Conservation (phyloP, 331 rosid genomes). For the Malus hybrid region DNA sequence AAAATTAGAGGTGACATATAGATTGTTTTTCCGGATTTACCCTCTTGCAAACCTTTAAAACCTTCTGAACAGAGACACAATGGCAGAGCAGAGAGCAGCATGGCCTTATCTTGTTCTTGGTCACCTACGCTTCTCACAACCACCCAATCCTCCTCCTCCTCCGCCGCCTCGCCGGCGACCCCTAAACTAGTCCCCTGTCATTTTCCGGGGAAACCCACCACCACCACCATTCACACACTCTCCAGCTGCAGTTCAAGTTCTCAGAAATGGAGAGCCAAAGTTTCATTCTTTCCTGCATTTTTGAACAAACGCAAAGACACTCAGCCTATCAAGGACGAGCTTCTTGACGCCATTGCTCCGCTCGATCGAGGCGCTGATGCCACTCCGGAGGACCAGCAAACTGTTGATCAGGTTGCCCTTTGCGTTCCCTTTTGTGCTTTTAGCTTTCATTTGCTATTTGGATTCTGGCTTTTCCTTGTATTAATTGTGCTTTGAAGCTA, state of each 20-base stretch:
- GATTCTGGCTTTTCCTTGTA: neutral
- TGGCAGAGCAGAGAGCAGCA: neutral
- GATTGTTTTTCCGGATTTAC: neutral
- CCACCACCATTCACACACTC: constrained; percentile 8
- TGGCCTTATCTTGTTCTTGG: constrained; percentile 67
- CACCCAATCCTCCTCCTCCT: constrained; percentile 12
- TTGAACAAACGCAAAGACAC: constrained; percentile 54
- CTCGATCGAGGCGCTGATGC: constrained; percentile 95
- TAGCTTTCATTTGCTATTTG: neutral
- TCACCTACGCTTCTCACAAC: constrained; percentile 24
- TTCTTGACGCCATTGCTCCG: constrained; percentile 60
- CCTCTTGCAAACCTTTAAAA: neutral
- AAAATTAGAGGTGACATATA: too few species aligned
- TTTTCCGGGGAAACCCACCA: constrained; percentile 8
- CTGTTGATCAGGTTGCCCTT: constrained; percentile 54
- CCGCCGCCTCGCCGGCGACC: constrained; percentile 5
- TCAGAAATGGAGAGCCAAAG: constrained; percentile 55
- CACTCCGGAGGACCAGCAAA: constrained; percentile 59
- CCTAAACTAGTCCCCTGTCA: constrained; percentile 17
- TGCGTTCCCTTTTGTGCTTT: neutral
- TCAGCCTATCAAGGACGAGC: constrained; percentile 53
- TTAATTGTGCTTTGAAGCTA: neutral
- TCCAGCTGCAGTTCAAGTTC: constrained; percentile 10
- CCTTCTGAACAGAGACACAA: neutral
- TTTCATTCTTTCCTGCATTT: constrained; percentile 74